Evolutionary conservation across 2,329 filamentous ascomycete species (phyloP).

Genomic region (Ophiostoma piceae): DNA sequence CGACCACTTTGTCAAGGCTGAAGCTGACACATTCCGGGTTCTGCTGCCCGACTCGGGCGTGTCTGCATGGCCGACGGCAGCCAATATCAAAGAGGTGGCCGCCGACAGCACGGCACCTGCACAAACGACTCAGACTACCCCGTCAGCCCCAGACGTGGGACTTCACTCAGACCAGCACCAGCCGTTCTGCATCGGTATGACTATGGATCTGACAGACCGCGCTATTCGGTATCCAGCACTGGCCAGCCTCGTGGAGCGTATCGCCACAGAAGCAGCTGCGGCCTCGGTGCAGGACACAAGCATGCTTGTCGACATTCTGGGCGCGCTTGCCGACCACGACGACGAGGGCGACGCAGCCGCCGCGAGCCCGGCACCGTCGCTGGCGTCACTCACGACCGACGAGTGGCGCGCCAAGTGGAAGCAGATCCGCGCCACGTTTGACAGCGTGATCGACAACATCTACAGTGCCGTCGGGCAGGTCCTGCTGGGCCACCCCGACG

Average conservation of each 20-base stretch:
- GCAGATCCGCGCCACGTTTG: constrained; percentile 17
- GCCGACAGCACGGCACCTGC: neutral
- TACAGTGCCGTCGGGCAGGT: constrained; percentile 20
- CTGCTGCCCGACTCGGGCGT: constrained; percentile 54
- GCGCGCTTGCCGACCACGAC: constrained; percentile 21
- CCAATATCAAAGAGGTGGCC: constrained; percentile 19
- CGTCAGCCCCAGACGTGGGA: constrained; percentile 22
- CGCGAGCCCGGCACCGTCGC: neutral
- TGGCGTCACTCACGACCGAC: neutral
- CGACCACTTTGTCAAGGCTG: constrained; percentile 69
- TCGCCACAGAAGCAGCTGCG: constrained; percentile 38
- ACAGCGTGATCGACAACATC: constrained; percentile 19
- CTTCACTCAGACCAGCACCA: constrained; percentile 11
- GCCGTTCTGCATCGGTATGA: constrained; percentile 24
- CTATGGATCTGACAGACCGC: constrained; percentile 25
- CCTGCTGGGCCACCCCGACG: constrained; percentile 14
- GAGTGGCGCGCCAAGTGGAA: constrained; percentile 20
- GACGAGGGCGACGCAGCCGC: constrained; percentile 22
- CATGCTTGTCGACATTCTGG: constrained; percentile 24
- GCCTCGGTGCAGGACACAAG: constrained; percentile 24
- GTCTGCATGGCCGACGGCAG: constrained; percentile 17
- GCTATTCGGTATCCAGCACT: constrained; percentile 26
- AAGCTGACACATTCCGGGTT: constrained; percentile 77
- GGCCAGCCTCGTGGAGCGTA: constrained; percentile 44
- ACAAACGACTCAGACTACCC: no score